These are phyloP conservation scores for Aspergillus sp. DNA, from an alignment of 2,329 filamentous ascomycete genomes.

Conservation along the genomic window DNA sequence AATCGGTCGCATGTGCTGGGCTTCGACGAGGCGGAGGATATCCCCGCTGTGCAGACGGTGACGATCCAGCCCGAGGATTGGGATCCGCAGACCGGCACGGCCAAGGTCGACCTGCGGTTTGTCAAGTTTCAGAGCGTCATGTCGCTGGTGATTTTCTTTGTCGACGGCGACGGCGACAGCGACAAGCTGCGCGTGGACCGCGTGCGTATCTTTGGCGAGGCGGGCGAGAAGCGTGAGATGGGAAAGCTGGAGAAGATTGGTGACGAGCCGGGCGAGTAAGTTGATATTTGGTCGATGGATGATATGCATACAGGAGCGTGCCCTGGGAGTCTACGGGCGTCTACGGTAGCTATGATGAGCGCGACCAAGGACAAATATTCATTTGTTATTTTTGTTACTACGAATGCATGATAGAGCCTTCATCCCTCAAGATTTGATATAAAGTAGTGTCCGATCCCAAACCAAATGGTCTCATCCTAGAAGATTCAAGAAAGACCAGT, in stretches of 20 bases:
- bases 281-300: background rate
- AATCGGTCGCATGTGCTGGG: slow-evolving; percentile 89
- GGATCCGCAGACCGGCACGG: slow-evolving; percentile 71
- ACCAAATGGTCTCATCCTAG: slow-evolving; percentile 47
- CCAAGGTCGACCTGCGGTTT: slow-evolving; percentile 72
- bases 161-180: slow-evolving; percentile 76
- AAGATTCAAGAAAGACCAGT: slow-evolving; percentile 45
- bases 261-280: slow-evolving; percentile 66
- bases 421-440: background rate
- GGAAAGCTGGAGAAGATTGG: slow-evolving; percentile 95
- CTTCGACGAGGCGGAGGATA: slow-evolving; percentile 91
- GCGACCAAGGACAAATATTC: too few relatives aligned
- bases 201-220: slow-evolving; percentile 73
- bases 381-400: too few relatives aligned
- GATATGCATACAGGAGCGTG: background rate
- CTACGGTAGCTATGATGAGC: too few relatives aligned
- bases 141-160: slow-evolving; percentile 83
- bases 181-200: slow-evolving; percentile 76
- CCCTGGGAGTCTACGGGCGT: too few relatives aligned
- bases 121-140: slow-evolving; percentile 97
- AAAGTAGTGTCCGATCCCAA: slow-evolving; percentile 57
- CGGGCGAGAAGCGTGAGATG: slow-evolving; percentile 86
- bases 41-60: slow-evolving; percentile 75
- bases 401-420: too few relatives aligned
- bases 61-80: slow-evolving; percentile 75